These are phyloP conservation scores for Puccinia triticina DNA, from an alignment of 1,284 basidiomycete genomes.

Conservation along the genomic window DNA sequence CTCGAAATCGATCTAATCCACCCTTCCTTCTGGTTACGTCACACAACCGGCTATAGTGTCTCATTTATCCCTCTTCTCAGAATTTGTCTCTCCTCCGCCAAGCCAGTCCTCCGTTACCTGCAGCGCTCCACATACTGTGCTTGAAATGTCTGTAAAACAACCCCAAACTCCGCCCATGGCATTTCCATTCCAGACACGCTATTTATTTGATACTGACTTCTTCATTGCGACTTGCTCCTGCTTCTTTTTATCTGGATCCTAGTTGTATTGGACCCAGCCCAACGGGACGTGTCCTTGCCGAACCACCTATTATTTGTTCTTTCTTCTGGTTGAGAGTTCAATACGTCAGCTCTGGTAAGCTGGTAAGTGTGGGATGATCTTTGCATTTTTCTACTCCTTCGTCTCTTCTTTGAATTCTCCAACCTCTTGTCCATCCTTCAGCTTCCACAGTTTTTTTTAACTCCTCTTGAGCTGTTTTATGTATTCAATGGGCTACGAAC, in stretches of 20 bases:
- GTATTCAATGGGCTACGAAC: neutral
- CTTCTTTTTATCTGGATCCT: neutral
- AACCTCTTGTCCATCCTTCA: neutral
- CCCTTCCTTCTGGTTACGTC: slow-evolving; percentile 21
- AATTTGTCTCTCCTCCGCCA: neutral
- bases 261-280: slow-evolving; percentile 1
- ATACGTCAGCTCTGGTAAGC: slow-evolving; percentile 24
- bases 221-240: neutral
- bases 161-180: neutral
- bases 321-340: neutral
- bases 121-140: neutral
- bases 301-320: neutral
- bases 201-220: neutral
- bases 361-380: neutral
- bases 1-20: slow-evolving; percentile 15
- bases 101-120: neutral
- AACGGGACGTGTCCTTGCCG: neutral
- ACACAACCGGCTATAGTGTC: neutral
- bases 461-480: neutral
- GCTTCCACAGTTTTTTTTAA: no score
- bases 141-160: neutral
- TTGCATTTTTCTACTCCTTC: neutral
- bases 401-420: neutral
- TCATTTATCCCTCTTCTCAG: neutral
- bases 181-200: neutral